Evolutionary conservation across 768 basidiomycete species (phyloP), one percentile per base, ranked within the genome.

Genomic region (Leucocoprinus birnbaumii): DNA sequence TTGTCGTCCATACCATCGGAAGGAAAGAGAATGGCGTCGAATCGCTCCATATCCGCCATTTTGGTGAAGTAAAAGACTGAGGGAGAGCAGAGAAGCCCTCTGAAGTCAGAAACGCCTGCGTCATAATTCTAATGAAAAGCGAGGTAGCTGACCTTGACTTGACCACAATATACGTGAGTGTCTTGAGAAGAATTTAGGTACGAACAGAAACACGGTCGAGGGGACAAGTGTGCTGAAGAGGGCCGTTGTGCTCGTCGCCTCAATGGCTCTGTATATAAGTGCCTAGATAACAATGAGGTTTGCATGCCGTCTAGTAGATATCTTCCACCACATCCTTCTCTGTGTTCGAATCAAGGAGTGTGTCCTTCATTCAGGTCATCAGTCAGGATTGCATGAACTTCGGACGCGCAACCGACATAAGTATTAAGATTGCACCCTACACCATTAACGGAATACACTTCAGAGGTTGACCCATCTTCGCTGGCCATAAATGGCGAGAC

Each of bases 21-120:
- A 24, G 90, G 89, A 65, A 92, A 87, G 58, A 91, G 75, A 59
- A 92, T 80, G 43, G 87, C 87, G 21, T 88, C 82, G 63, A 77
- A 85, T n/a, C 80, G 73, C 26, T 73, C 66, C 56, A 87, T 71
- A 59, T 83, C 79, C 63, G 87, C 86, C 87, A 90, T 89, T 19
- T 35, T 53, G 60, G 31, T 42, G 59, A 63, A 60, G 61, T 51
- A 51, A 47, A 31, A 47, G 57, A 59, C 45, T 61, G 59, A 62
- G 55, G 48, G 56, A 42, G 22, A 55, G 47, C n/a, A n/a, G 56
- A 46, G 18, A 43, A 56, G 19, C 18, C 37, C 38, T 14, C 16
- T 22, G n/a, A 3, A n/a, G 34, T 16, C 31, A 31, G n/a, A 14
- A 22, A 35, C 10, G 21, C 25, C 19, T 11, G 11, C 13, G 14